These are phyloP conservation scores for Chaetomium strumarium DNA, from an alignment of 2,329 filamentous ascomycete species.

Conservation along the genomic window DNA sequence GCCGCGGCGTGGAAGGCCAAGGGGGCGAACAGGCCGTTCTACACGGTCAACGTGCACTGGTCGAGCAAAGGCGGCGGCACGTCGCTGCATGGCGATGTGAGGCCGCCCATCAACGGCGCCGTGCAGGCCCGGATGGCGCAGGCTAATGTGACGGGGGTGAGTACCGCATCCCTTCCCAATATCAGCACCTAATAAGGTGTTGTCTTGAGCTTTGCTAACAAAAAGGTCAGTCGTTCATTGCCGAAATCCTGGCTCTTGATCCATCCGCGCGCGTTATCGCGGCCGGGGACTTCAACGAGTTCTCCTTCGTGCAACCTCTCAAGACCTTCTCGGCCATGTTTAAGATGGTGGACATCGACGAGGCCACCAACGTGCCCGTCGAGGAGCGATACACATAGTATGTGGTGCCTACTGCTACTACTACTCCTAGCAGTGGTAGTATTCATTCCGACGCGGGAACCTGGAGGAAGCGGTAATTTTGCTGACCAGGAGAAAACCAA, in stretches of 20 bases:
- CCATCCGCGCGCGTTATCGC: constrained; percentile 51
- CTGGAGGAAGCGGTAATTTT: too few species aligned
- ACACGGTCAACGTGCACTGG: constrained; percentile 67
- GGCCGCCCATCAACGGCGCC: constrained; percentile 61
- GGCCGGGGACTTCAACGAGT: constrained; percentile 70
- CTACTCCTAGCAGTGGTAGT: too few species aligned
- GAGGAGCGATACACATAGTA: constrained; percentile 62
- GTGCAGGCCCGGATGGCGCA: constrained; percentile 53
- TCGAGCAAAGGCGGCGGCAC: constrained; percentile 61
- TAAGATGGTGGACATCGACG: constrained; percentile 57
- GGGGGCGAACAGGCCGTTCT: constrained; percentile 49
- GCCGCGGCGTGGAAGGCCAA: constrained; percentile 59
- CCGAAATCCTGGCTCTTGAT: constrained; percentile 51
- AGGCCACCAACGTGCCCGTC: constrained; percentile 44
- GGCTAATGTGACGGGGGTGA: constrained; percentile 51
- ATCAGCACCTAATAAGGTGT: too few species aligned
- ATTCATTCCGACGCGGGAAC: too few species aligned
- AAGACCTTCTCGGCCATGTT: constrained; percentile 47
- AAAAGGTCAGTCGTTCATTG: constrained; percentile 45
- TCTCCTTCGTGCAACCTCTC: constrained; percentile 56
- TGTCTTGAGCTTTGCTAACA: constrained; percentile 11
- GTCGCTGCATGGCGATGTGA: constrained; percentile 57
- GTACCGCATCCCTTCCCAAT: constrained; percentile 22
- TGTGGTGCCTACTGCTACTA: too few species aligned
- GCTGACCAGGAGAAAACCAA: background rate